A percentile compares a stretch with the other conserved stretches of the same genome.
Evolutionary conservation across 2,329 filamentous ascomycete genomes (phyloP).

Genomic region (Ceratocystis eucalypticola): DNA sequence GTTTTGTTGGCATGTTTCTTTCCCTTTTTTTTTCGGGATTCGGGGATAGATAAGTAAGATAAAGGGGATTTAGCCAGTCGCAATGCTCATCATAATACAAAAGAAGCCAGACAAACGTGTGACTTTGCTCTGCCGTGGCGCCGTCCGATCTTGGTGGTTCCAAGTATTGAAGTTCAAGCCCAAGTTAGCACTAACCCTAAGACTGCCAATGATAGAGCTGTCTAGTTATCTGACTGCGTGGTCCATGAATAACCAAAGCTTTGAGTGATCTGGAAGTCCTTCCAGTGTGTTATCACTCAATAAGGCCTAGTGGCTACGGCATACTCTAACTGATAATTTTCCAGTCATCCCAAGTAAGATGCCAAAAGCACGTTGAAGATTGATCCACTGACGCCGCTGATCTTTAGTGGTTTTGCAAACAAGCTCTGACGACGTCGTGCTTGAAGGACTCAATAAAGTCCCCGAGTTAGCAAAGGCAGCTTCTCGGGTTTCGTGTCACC

Average conservation of each 20-base stretch:
- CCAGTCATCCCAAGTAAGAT: too few relatives aligned
- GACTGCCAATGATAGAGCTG: background rate
- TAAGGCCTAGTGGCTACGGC: too few relatives aligned
- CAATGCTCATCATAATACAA: too few relatives aligned
- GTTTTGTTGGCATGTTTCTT: background rate
- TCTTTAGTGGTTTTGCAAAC: background rate
- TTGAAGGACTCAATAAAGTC: background rate
- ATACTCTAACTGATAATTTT: too few relatives aligned
- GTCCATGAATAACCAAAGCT: background rate
- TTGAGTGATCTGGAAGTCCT: too few relatives aligned
- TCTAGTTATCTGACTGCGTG: background rate
- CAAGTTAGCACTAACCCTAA: too few relatives aligned
- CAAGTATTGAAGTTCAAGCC: too few relatives aligned
- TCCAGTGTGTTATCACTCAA: too few relatives aligned
- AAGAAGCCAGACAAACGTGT: too few relatives aligned
- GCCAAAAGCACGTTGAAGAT: background rate
- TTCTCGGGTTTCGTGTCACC: background rate
- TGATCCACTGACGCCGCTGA: background rate
- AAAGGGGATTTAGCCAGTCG: background rate
- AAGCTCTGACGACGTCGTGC: background rate
- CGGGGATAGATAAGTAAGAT: background rate
- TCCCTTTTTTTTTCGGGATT: background rate
- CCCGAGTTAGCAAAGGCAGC: background rate
- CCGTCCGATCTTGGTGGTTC: too few relatives aligned
- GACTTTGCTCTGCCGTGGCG: too few relatives aligned